phyloP scores from a whole-genome alignment of 2,329 filamentous ascomycete genomes.

The Botrytis sinoallii region DNA sequence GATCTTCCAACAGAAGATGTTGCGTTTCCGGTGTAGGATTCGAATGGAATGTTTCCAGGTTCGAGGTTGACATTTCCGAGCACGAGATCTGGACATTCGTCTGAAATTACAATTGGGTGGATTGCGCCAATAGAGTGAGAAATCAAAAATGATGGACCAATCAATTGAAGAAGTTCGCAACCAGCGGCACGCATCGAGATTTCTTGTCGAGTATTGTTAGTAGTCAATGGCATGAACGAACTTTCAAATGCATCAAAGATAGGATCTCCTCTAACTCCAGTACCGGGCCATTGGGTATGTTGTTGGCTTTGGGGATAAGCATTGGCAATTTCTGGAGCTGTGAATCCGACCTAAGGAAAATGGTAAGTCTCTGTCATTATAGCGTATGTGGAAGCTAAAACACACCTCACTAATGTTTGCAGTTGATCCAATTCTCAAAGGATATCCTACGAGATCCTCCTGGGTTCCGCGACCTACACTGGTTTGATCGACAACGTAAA shows the following conservation, averaged over 20 bases:
- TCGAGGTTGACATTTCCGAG: constrained; percentile 35
- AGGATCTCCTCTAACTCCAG: constrained; percentile 37
- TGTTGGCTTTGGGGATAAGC: constrained; percentile 27
- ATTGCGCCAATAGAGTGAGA: constrained; percentile 37
- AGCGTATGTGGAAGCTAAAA: not conserved
- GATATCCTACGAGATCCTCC: constrained; percentile 28
- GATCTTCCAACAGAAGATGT: constrained; percentile 25
- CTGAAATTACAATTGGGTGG: constrained; percentile 30
- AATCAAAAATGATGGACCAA: constrained; percentile 36
- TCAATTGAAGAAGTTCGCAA: constrained; percentile 36
- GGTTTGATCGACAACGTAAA: constrained; percentile 41
- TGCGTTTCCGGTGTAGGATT: constrained; percentile 22
- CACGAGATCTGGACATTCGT: constrained; percentile 35
- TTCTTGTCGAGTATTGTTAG: constrained; percentile 34
- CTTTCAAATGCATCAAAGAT: constrained; percentile 37
- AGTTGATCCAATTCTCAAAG: constrained; percentile 27
- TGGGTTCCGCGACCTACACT: constrained; percentile 26
- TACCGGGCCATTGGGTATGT: constrained; percentile 42
- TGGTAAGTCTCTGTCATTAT: not conserved
- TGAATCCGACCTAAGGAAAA: constrained; percentile 6
- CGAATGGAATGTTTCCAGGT: constrained; percentile 34
- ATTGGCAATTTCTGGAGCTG: constrained; percentile 8
- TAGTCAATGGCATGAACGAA: constrained; percentile 34
- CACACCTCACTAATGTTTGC: constrained; percentile 21
- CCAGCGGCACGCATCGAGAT: constrained; percentile 34